Evolutionary conservation across 2,329 filamentous ascomycete species (phyloP), one percentile per base, ranked within the genome.

Genomic region (Dactylellina drechsleri): DNA sequence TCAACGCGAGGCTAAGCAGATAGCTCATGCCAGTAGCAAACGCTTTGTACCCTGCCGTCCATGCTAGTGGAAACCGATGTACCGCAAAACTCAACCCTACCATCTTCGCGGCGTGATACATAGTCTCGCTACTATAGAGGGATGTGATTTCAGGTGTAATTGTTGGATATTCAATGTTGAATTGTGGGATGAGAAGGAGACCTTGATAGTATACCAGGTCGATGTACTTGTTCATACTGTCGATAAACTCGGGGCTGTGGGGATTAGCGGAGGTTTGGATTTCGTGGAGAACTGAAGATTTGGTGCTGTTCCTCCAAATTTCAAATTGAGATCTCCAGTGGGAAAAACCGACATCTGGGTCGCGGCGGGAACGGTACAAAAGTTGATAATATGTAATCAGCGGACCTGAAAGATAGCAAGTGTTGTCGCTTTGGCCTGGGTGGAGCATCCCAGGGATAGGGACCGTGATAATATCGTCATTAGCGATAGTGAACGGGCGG

Each of bases 1-100:
- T 66, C 47, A 68, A 31, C 15, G 71, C 58, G 5, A 75, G 58
- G 40, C 64, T 58, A 15, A 75, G 47, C 16, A 75, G 40, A 26
- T 75, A 75, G 43, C 64, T 67, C 58, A 75, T 75, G 6, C 64
- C 49, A 5, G 71, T 75, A 47, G 71, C 64, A 41, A 75, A 75
- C 6, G 71, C 64, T 26, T 75, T 75, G 56, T 75, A 75, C 15
- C 71, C 71, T 20, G 71, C 71, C 6, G 71, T 75, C 71, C 71
- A 75, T 8, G 71, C 71, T 12, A 75, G 40, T 1, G 71, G 71
- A 31, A 64, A 75, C 2, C 71, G 18, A 23, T 75, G 71, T 18
- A 75, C 71, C 6, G 62, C 45, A 49, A 75, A 75, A 18, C 71
- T 75, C 40, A 75, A 20, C 4, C 71, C 71, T 13, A 75, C 71